phyloP scores from a whole-genome alignment of 2,329 filamentous ascomycete species.

The Penicillium digitatum region DNA sequence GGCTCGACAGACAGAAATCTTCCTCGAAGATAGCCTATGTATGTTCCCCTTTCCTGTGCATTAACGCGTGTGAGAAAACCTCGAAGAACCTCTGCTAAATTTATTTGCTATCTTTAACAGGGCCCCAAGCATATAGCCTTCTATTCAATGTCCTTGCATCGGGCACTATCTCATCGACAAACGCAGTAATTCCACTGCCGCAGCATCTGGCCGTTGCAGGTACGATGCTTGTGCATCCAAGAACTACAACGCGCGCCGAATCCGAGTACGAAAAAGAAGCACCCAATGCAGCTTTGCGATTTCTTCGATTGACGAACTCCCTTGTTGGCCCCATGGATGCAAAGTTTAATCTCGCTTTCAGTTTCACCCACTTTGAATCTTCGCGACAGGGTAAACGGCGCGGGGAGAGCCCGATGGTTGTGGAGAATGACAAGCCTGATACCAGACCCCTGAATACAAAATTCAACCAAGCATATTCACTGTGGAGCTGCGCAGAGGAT shows the following conservation, averaged over 20 bases:
- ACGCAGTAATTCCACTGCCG: constrained; percentile 63
- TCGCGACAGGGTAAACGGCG: constrained; percentile 33
- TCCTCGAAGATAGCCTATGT: constrained; percentile 69
- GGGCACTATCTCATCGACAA: constrained; percentile 37
- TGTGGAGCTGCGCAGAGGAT: constrained; percentile 75
- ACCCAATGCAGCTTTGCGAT: constrained; percentile 62
- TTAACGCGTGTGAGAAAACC: background rate
- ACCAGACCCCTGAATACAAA: constrained; percentile 54
- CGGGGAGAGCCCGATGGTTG: constrained; percentile 11
- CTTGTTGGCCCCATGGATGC: constrained; percentile 67
- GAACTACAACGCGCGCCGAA: constrained; percentile 68
- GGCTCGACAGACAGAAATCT: constrained; percentile 63
- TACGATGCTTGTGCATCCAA: constrained; percentile 77
- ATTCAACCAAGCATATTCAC: constrained; percentile 60
- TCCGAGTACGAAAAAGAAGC: constrained; percentile 59
- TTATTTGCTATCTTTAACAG: constrained; percentile 34
- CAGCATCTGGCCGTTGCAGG: constrained; percentile 72
- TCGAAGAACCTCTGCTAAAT: background rate
- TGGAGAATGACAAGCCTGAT: constrained; percentile 39
- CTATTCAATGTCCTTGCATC: constrained; percentile 48
- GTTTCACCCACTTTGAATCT: constrained; percentile 51
- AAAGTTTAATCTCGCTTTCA: constrained; percentile 68
- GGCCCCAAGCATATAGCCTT: constrained; percentile 58
- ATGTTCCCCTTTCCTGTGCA: constrained; percentile 24
- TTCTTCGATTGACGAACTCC: constrained; percentile 64